Evolutionary conservation across 2,329 filamentous ascomycete genomes (phyloP).

Genomic region (Aspergillus sp.): DNA sequence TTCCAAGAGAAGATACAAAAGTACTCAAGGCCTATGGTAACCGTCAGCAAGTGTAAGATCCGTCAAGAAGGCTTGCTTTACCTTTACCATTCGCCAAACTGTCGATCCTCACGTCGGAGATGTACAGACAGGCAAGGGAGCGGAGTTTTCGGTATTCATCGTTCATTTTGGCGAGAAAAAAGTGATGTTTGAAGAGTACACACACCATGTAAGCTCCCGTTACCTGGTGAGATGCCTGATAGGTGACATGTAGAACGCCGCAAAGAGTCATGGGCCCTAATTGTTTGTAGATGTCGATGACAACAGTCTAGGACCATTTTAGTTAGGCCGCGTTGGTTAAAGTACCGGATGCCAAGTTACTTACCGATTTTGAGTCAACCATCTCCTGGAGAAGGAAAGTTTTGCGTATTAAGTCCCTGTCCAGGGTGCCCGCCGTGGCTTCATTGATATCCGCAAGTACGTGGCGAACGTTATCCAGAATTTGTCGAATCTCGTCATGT

Average conservation of each 20-base stretch:
- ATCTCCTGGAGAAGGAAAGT: slow-evolving; percentile 86
- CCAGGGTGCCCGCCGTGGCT: slow-evolving; percentile 75
- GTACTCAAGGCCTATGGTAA: slow-evolving; percentile 73
- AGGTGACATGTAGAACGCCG: slow-evolving; percentile 81
- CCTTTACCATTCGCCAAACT: slow-evolving; percentile 41
- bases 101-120: slow-evolving; percentile 50
- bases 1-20: slow-evolving; percentile 92
- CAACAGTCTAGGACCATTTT: slow-evolving; percentile 26
- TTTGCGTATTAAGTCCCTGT: slow-evolving; percentile 73
- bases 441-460: slow-evolving; percentile 80
- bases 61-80: slow-evolving; percentile 19
- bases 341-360: slow-evolving; percentile 24
- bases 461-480: slow-evolving; percentile 72
- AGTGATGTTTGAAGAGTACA: slow-evolving; percentile 77
- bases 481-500: slow-evolving; percentile 77
- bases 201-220: slow-evolving; percentile 83
- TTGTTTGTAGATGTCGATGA: slow-evolving; percentile 69
- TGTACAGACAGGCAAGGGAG: slow-evolving; percentile 73
- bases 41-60: slow-evolving; percentile 17
- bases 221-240: slow-evolving; percentile 70
- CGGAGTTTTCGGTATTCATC: slow-evolving; percentile 71
- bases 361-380: slow-evolving; percentile 71
- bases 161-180: slow-evolving; percentile 73
- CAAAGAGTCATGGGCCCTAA: slow-evolving; percentile 82
- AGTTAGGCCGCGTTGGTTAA: neutral